phyloP scores from a whole-genome alignment of 2,329 filamentous ascomycete species.

The Colletotrichum sp. region DNA sequence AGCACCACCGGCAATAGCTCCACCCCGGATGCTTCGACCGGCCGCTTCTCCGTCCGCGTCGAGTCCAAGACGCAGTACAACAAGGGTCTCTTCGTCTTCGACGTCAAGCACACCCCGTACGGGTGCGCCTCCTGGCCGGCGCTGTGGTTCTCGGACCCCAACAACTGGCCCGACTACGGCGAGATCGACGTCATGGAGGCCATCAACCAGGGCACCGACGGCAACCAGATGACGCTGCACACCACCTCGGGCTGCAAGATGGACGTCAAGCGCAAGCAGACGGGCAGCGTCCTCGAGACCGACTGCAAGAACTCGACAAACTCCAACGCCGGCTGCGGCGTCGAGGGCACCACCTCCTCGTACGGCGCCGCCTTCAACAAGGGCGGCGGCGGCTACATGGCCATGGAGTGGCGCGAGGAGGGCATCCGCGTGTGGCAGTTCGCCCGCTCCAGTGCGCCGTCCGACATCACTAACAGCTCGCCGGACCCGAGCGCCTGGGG shows the following conservation, averaged over 20 bases:
- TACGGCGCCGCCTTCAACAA: slow-evolving; percentile 60
- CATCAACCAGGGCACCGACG: slow-evolving; percentile 56
- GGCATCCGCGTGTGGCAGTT: slow-evolving; percentile 72
- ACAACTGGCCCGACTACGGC: slow-evolving; percentile 67
- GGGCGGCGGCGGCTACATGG: slow-evolving; percentile 62
- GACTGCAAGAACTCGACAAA: slow-evolving; percentile 58
- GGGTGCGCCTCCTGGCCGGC: slow-evolving; percentile 71
- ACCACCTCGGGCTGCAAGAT: slow-evolving; percentile 58
- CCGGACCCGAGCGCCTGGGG: slow-evolving; percentile 70
- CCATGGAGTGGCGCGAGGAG: slow-evolving; percentile 63
- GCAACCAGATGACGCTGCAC: slow-evolving; percentile 67
- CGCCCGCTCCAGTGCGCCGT: slow-evolving; percentile 48
- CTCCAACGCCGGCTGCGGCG: slow-evolving; percentile 63
- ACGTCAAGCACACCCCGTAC: slow-evolving; percentile 66
- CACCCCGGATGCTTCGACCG: slow-evolving; percentile 57
- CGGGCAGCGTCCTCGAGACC: slow-evolving; percentile 43
- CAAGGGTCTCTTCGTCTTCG: slow-evolving; percentile 71
- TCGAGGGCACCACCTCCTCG: slow-evolving; percentile 44
- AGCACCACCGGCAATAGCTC: slow-evolving; percentile 56
- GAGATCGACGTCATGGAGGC: slow-evolving; percentile 70
- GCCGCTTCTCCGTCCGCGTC: slow-evolving; percentile 68
- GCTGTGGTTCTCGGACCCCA: slow-evolving; percentile 67
- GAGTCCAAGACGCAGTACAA: slow-evolving; percentile 65
- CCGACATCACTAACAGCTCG: slow-evolving; percentile 52
- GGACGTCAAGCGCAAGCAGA: slow-evolving; percentile 58